Base-by-base conservation (phyloP, 208 protist species). In the Perkinsela sp. region DNA sequence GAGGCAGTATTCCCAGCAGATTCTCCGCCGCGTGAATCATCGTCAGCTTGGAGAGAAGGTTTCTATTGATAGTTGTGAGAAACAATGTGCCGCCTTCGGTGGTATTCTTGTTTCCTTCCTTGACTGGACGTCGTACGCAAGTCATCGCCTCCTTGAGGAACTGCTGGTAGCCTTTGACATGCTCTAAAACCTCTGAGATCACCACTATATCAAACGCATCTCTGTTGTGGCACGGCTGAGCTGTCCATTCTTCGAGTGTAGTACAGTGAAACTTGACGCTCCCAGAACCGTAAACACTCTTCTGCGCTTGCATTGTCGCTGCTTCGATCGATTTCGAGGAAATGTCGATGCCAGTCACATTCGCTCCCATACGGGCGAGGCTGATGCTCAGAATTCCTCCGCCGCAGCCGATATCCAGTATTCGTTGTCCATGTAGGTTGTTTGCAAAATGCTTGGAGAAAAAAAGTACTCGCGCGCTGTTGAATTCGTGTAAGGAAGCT, bases 331-430 rank as follows among this genome's bases (percentile, higher is more conserved):
- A 6, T 22, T 57, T 22, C 13, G 40, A 6, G 22, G 40, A 57
- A 22, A 57, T 57, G 73, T 83, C 79, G n/a, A 84, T 32, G 66
- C 75, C 79, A 65, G 73, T 31, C 0, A 83, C 79, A 22, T 68
- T 29, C 29, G 68, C 79, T 29, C 79, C 79, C 29, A 83, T 65
- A 15, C 77, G 31, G 30, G 75, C 74, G 15, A 83, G 31, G 22
- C 74, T 75, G 67, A 84, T 77, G n/a, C 48, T 69, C 0, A 79
- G 31, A 30, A 84, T 65, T 48, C 80, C 80, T 29, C 65, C 78
- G 32, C 80, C 80, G 71, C 80, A 84, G 22, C 80, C 80, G 68
- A 84, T 1, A 69, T 84, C 80, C 2, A 84, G 72, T 2, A 82
- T 32, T n/a, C 67, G 72, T 13, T 84, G 66, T 1, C 73, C 73